These are phyloP conservation scores for Penicillium chermesinum DNA, from an alignment of 495 filamentous ascomycete genomes.

Conservation along the genomic window DNA sequence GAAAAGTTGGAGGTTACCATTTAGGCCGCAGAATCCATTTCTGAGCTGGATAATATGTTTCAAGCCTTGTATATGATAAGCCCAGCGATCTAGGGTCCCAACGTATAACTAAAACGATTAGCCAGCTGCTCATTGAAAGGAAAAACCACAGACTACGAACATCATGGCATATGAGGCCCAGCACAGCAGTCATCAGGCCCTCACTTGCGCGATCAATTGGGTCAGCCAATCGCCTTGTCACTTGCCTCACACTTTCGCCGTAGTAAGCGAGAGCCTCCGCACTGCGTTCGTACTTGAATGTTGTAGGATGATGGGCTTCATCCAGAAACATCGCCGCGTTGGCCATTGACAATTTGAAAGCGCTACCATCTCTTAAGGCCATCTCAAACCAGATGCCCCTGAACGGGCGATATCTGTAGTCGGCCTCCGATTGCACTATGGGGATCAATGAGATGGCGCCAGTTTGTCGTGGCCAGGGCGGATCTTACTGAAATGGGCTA, in stretches of 20 bases:
- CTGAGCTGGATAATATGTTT: conserved; percentile 12
- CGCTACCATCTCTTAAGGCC: conserved; percentile 17
- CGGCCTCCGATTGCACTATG: conserved; percentile 19
- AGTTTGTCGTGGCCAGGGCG: background rate
- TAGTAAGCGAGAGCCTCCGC: conserved; percentile 14
- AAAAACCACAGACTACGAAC: conserved; percentile 1
- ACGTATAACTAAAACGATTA: conserved; percentile 12
- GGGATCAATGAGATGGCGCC: background rate
- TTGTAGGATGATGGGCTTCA: conserved; percentile 8
- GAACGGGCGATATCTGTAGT: conserved; percentile 20
- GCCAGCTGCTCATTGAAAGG: background rate
- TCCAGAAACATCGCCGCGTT: conserved; percentile 25
- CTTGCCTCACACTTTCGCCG: conserved; percentile 5
- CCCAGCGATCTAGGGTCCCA: conserved; percentile 15
- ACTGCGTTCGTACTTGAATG: conserved; percentile 14
- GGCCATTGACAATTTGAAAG: conserved; percentile 18
- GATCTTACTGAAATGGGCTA: conserved; percentile 13
- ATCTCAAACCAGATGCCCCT: conserved; percentile 21
- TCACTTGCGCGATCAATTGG: conserved; percentile 8
- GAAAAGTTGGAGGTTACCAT: conserved; percentile 1
- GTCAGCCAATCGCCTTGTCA: conserved; percentile 11
- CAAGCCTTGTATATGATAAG: conserved; percentile 16
- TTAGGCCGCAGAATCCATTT: conserved; percentile 16
- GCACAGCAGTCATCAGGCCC: conserved; percentile 12
- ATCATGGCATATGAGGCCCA: conserved; percentile 18